A percentile compares a stretch with the other conserved stretches of the same genome.
Conservation (phyloP, 495 filamentous ascomycete genomes). For the Hamigera avellanea region DNA sequence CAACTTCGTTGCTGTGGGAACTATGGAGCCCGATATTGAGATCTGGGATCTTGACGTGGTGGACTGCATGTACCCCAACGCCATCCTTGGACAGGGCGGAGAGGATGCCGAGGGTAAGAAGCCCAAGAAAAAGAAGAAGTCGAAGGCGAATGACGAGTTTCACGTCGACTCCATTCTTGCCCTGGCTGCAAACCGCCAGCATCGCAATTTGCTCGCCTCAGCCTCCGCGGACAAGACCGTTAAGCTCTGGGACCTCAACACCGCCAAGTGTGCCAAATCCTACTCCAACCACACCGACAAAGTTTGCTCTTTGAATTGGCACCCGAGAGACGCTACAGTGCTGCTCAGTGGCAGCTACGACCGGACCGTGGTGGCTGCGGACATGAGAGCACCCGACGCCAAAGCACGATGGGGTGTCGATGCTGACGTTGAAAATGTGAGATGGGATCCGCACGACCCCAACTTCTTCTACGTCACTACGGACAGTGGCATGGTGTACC, state of each 20-base stretch:
- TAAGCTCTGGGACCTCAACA: slow-evolving; percentile 95
- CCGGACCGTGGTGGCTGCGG: slow-evolving; percentile 76
- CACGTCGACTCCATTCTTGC: slow-evolving; percentile 91
- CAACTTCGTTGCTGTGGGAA: slow-evolving; percentile 91
- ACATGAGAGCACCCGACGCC: slow-evolving; percentile 83
- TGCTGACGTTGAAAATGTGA: slow-evolving; percentile 82
- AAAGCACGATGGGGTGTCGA: slow-evolving; percentile 84
- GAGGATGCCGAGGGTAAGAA: slow-evolving; percentile 51
- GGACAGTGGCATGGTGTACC: slow-evolving; percentile 80
- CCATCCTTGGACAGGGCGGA: slow-evolving; percentile 83
- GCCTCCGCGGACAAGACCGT: slow-evolving; percentile 92
- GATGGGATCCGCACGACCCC: slow-evolving; percentile 85
- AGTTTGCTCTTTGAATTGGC: slow-evolving; percentile 91
- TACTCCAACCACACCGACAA: slow-evolving; percentile 89
- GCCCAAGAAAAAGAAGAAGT: slow-evolving; percentile 73
- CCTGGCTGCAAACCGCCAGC: slow-evolving; percentile 81
- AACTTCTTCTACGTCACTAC: slow-evolving; percentile 95
- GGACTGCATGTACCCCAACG: slow-evolving; percentile 95
- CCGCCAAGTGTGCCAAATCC: slow-evolving; percentile 81
- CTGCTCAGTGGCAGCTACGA: slow-evolving; percentile 92
- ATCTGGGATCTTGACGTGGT: slow-evolving; percentile 94
- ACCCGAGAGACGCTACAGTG: slow-evolving; percentile 72
- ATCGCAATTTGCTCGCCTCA: slow-evolving; percentile 91
- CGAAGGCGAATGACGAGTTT: slow-evolving; percentile 80
- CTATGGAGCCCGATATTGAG: slow-evolving; percentile 97